Percentiles rank a stretch among this genome's conserved stretches.
These are phyloP conservation scores for Daucus carota DNA, from an alignment of 129 eudicot species.

Conservation along the genomic window DNA sequence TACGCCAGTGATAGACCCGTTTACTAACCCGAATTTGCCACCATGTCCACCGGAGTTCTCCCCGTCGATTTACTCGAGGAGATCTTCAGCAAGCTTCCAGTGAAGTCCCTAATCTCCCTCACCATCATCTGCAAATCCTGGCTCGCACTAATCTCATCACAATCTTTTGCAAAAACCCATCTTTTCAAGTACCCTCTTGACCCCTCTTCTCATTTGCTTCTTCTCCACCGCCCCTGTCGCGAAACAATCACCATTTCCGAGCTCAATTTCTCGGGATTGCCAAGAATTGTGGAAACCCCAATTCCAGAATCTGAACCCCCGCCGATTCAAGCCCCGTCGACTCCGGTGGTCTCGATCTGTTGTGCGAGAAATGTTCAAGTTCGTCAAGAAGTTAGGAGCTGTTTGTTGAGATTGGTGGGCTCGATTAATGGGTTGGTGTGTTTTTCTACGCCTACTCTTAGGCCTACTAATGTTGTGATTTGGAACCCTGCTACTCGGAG, in stretches of 20 bases:
- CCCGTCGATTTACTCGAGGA: slow-evolving; percentile 60
- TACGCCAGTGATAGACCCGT: too few relatives aligned
- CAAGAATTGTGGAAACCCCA: neutral
- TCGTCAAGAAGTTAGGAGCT: neutral
- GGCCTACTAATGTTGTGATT: neutral
- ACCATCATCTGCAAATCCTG: neutral
- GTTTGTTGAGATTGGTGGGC: neutral
- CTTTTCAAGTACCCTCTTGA: neutral
- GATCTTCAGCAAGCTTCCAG: slow-evolving; percentile 41
- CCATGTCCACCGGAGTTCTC: slow-evolving; percentile 24
- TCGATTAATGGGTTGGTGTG: slow-evolving; percentile 1
- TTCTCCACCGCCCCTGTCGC: slow-evolving; percentile 3
- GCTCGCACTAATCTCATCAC: neutral
- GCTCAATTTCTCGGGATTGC: neutral
- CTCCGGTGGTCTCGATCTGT: neutral
- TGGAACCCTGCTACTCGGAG: neutral
- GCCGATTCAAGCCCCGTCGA: neutral
- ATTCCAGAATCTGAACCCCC: neutral
- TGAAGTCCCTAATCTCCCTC: neutral
- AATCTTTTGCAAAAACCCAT: neutral
- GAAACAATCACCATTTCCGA: neutral
- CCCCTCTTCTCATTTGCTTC: neutral
- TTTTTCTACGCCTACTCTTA: neutral
- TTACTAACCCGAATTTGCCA: too few relatives aligned
- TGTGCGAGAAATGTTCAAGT: neutral